Evolutionary conservation across 768 basidiomycete species (phyloP).

Genomic region (Boletus vinaceobasis): DNA sequence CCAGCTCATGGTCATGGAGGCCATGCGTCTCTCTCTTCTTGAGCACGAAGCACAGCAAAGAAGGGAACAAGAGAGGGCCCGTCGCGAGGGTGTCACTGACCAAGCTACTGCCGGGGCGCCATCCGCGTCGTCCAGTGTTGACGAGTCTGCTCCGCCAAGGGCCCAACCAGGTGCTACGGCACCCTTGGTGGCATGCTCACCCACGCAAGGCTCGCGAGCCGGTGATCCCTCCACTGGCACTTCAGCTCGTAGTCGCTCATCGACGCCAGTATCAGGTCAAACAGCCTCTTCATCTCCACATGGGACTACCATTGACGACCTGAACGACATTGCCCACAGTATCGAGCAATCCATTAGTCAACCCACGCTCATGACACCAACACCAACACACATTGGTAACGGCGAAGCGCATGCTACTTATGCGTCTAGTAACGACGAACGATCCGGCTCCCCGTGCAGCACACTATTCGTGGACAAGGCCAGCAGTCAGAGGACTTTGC

Average conservation of each 20-base stretch:
- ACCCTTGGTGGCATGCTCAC: not conserved
- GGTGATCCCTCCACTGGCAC: slow-evolving; percentile 11
- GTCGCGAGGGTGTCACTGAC: slow-evolving; percentile 41
- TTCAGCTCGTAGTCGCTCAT: slow-evolving; percentile 23
- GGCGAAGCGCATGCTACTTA: slow-evolving; percentile 8
- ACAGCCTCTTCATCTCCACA: slow-evolving; percentile 28
- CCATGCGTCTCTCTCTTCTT: slow-evolving; percentile 90
- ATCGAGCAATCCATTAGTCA: slow-evolving; percentile 19
- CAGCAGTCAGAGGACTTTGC: slow-evolving; percentile 5
- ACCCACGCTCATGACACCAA: slow-evolving; percentile 17
- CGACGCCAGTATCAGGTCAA: slow-evolving; percentile 36
- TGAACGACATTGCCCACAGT: slow-evolving; percentile 28
- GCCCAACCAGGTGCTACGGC: slow-evolving; percentile 3
- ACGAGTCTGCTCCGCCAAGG: slow-evolving; percentile 3
- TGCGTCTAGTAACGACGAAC: slow-evolving; percentile 12
- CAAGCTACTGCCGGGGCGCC: slow-evolving; percentile 32
- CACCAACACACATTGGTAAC: slow-evolving; percentile 4
- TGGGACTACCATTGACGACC: slow-evolving; percentile 25
- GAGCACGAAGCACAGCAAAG: slow-evolving; percentile 94
- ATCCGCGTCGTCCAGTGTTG: slow-evolving; percentile 1
- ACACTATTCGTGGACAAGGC: slow-evolving; percentile 3
- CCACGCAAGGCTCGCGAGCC: slow-evolving; percentile 7
- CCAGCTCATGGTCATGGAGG: slow-evolving; percentile 98
- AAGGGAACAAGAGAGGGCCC: slow-evolving; percentile 68
- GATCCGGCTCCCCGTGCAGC: slow-evolving; percentile 2